Evolutionary conservation across 305 asterid species (phyloP).

Genomic region (Plantago lanceolata): DNA sequence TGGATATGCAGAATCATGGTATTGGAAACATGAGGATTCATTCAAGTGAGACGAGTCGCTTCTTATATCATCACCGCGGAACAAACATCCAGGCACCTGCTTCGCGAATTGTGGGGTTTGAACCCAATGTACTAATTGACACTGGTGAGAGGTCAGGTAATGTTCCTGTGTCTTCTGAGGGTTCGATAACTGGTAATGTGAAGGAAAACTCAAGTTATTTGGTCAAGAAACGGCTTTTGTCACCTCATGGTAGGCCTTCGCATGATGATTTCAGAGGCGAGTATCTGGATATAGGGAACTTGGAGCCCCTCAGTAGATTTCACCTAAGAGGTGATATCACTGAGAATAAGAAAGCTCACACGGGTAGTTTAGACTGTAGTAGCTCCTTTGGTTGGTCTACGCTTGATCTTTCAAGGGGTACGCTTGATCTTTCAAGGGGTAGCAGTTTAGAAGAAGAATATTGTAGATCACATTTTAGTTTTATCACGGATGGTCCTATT

Average conservation of each 20-base stretch:
- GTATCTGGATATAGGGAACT: constrained; percentile 40
- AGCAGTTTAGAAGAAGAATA: constrained; percentile 28
- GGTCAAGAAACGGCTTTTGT: constrained; percentile 58
- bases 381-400: constrained; percentile 34
- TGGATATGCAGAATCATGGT: constrained; percentile 52
- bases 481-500: constrained; percentile 52
- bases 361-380: constrained; percentile 35
- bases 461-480: constrained; percentile 32
- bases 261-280: constrained; percentile 48
- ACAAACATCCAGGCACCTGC: constrained; percentile 52
- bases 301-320: constrained; percentile 26
- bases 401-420: constrained; percentile 28
- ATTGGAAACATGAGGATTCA: constrained; percentile 43
- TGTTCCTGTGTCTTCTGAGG: constrained; percentile 27
- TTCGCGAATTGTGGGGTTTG: constrained; percentile 77
- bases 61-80: constrained; percentile 38
- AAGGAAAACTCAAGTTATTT: constrained; percentile 40
- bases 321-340: constrained; percentile 30
- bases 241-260: constrained; percentile 51
- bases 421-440: constrained; percentile 29
- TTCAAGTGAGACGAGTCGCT: constrained; percentile 36
- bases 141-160: constrained; percentile 34
- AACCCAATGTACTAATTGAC: constrained; percentile 36
- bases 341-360: constrained; percentile 63
- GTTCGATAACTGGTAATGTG: constrained; percentile 23